Base-by-base conservation (phyloP, 148 eudicot species). In the Oxyria digyna region DNA sequence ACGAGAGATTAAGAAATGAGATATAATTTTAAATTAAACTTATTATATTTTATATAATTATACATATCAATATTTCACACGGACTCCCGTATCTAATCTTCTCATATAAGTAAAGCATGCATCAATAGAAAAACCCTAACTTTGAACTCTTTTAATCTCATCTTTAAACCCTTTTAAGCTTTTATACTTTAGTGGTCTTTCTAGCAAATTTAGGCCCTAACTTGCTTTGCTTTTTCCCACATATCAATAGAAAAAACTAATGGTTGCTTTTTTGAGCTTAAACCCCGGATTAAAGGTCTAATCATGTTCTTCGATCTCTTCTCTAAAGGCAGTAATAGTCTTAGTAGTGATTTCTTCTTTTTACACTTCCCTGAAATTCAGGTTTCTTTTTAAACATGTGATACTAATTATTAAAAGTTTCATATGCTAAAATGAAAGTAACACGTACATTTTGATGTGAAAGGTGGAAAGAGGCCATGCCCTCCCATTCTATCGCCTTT, bases 201-300 rank as follows among this genome's bases (percentile, higher is more conserved):
- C 64, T 57, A 23, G 32, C 32, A 27, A 26, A 13, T 27, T 12
- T n/a, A 24, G 38, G 65, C 17, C 18, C 38, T 4, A 13, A 54
- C 6, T 46, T 54, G 65, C n/a, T 57, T 49, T 18, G 55, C n/a
- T 15, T 49, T 49, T 57, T 57, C 29, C 35, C 64, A 57, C 8
- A 57, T 12, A 13, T 26, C 64, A 52, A 54, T 59, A 59, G 12
- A 55, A 55, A 55, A 26, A 14, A 55, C 12, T 3, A 55, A 55
- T 26, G 33, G 33, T 12, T 55, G 63, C 65, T 59, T 59, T 59
- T 14, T 59, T 12, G 18, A 59, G 65, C 65, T 15, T 59, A 29
- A 59, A 59, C 65, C 35, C 65, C 65, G 65, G 65, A 59, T 27
- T 59, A 59, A 59, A 59, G 65, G 65, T 59, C 65, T 27, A 27